Evolutionary conservation across 306 rosid species (phyloP).

Genomic region (Cicer yamashitae): DNA sequence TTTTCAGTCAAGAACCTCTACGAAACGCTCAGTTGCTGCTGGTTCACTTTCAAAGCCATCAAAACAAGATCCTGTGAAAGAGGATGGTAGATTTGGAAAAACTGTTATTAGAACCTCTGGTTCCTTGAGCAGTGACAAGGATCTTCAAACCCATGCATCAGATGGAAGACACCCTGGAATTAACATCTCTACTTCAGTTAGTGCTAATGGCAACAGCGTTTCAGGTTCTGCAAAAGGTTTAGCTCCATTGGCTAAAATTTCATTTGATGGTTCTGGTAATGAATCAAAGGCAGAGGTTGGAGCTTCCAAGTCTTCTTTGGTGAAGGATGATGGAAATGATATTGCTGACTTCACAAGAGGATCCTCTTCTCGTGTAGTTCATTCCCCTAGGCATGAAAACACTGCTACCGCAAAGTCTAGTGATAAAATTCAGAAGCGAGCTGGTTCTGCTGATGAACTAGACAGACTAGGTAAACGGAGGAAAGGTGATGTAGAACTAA

Average conservation of each 20-base stretch:
- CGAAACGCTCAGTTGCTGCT: conserved; percentile 68
- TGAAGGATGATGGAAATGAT: conserved; percentile 81
- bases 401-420: conserved; percentile 63
- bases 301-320: conserved; percentile 61
- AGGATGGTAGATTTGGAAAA: conserved; percentile 83
- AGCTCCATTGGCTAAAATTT: conserved; percentile 52
- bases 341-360: conserved; percentile 64
- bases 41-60: conserved; percentile 67
- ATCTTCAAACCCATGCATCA: conserved; percentile 57
- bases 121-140: conserved; percentile 66
- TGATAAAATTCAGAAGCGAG: conserved; percentile 89
- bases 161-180: conserved; percentile 68
- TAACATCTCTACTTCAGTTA: conserved; percentile 57
- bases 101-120: conserved; percentile 62
- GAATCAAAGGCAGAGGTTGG: conserved; percentile 77
- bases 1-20: conserved; percentile 69
- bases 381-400: conserved; percentile 86
- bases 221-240: conserved; percentile 60
- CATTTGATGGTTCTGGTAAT: conserved; percentile 59
- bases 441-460: conserved; percentile 87
- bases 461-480: conserved; percentile 91
- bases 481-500: conserved; percentile 79
- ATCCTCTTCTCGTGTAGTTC: conserved; percentile 71
- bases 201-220: conserved; percentile 66
- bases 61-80: conserved; percentile 83